Percentiles rank a stretch among this genome's conserved stretches.
Conservation (phyloP, 176 grass and related monocot genomes). For the Melocanna baccifera region DNA sequence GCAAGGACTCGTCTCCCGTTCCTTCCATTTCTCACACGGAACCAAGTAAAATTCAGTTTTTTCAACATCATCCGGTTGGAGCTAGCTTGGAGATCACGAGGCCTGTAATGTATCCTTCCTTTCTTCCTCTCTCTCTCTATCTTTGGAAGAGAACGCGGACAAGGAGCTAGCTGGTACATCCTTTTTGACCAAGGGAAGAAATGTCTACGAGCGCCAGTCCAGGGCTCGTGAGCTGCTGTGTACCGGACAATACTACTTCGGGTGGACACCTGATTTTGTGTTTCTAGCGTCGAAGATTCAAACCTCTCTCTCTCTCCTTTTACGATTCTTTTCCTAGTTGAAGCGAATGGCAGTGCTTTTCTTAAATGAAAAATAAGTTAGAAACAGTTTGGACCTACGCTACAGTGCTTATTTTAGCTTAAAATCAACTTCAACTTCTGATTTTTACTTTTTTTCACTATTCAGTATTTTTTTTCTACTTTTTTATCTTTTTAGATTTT, state of each 20-base stretch:
- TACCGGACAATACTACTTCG: neutral
- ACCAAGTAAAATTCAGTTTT: neutral
- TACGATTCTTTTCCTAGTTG: neutral
- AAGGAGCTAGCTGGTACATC: neutral
- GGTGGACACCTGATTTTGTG: neutral
- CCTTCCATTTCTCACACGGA: no score
- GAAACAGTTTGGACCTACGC: neutral
- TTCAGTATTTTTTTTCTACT: no score
- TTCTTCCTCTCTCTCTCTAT: no score
- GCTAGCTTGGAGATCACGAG: neutral
- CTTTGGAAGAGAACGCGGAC: neutral
- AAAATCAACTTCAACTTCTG: no score
- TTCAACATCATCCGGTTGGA: neutral
- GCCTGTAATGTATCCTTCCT: no score
- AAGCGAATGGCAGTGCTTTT: neutral
- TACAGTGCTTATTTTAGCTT: no score
- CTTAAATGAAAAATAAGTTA: neutral
- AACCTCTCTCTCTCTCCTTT: neutral
- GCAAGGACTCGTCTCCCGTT: no score
- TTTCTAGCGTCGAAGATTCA: neutral
- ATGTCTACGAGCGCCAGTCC: neutral
- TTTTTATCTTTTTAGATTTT: no score
- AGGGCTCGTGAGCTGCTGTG: neutral
- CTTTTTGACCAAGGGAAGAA: neutral
- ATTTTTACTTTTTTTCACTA: no score